phyloP scores from a whole-genome alignment of 805 yeast genomes.

The Sporopachydermia quercuum region DNA sequence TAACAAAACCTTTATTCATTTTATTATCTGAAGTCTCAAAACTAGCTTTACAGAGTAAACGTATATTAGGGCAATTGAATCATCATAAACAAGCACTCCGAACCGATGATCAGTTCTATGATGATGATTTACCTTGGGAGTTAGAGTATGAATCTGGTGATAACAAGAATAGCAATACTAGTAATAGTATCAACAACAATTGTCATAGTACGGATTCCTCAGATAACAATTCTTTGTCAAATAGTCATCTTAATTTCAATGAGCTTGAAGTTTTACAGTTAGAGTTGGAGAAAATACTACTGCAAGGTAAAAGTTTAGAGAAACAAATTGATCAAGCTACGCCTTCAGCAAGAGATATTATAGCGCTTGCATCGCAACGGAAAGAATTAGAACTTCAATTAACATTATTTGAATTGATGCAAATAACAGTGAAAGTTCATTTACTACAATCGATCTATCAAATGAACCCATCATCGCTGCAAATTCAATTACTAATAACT shows the following conservation, averaged over 20 bases:
- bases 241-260: background rate
- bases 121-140: slow-evolving; percentile 5
- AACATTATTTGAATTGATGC: slow-evolving; percentile 57
- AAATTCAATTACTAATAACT: slow-evolving; percentile 41
- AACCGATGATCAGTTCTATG: slow-evolving; percentile 10
- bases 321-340: slow-evolving; percentile 29
- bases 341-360: slow-evolving; percentile 37
- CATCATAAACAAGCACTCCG: background rate
- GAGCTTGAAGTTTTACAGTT: slow-evolving; percentile 3
- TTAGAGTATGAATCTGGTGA: background rate
- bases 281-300: slow-evolving; percentile 7
- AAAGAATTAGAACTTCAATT: slow-evolving; percentile 48
- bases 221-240: background rate
- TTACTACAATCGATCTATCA: slow-evolving; percentile 49
- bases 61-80: background rate
- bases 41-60: slow-evolving; percentile 22
- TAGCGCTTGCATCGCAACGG: slow-evolving; percentile 18
- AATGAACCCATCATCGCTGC: slow-evolving; percentile 45
- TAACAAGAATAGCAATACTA: background rate
- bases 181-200: background rate
- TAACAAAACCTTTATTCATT: slow-evolving; percentile 52
- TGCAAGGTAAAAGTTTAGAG: slow-evolving; percentile 26
- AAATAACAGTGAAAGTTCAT: slow-evolving; percentile 52
- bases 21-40: slow-evolving; percentile 55
- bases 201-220: background rate